Evolutionary conservation across 2,329 filamentous ascomycete genomes (phyloP).

Genomic region (Fonsecaea multimorphosa): DNA sequence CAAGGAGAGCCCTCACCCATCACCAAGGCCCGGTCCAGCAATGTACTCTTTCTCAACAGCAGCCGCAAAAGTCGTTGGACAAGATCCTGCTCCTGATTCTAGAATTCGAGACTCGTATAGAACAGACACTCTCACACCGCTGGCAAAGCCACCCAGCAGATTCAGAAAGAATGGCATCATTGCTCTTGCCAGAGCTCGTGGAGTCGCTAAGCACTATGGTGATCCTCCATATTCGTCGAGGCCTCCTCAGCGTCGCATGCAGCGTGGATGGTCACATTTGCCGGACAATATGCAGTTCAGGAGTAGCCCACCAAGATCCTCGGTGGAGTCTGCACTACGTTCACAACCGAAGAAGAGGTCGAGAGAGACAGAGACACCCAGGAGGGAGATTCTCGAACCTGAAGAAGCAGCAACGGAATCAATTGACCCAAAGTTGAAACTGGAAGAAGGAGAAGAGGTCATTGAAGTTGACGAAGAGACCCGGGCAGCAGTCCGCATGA

Average conservation of each 20-base stretch:
- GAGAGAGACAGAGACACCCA: constrained; percentile 24
- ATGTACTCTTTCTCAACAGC: constrained; percentile 40
- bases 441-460: constrained; percentile 35
- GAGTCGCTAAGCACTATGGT: constrained; percentile 34
- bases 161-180: constrained; percentile 39
- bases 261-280: constrained; percentile 12
- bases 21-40: constrained; percentile 12
- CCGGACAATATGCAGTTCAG: constrained; percentile 35
- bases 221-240: constrained; percentile 19
- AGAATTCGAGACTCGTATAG: constrained; percentile 40
- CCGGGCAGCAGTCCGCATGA: constrained; percentile 34
- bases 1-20: constrained; percentile 18
- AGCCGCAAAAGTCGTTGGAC: constrained; percentile 36
- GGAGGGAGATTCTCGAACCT: constrained; percentile 24
- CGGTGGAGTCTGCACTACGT: constrained; percentile 4
- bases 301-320: constrained; percentile 37
- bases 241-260: constrained; percentile 17
- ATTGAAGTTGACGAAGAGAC: constrained; percentile 39
- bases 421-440: constrained; percentile 22
- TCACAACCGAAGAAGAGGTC: constrained; percentile 27
- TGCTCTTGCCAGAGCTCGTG: constrained; percentile 34
- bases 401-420: constrained; percentile 13
- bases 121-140: constrained; percentile 39
- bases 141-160: constrained; percentile 35
- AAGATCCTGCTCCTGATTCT: constrained; percentile 37